Conservation (phyloP, 352 stramenopile genomes). For the Globisporangium abappressorium region DNA sequence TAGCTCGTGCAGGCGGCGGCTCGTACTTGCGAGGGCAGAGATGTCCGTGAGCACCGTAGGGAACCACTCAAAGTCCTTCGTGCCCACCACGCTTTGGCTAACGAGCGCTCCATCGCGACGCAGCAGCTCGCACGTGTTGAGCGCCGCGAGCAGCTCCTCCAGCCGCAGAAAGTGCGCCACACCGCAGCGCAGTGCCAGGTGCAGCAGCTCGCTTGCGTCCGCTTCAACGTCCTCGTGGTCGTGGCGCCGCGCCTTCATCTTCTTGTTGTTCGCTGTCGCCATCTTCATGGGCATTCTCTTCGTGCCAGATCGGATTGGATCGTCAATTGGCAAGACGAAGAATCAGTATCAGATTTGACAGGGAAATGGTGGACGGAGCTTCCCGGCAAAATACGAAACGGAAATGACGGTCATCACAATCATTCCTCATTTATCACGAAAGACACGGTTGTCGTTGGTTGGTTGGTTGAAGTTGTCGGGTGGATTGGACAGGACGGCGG, state of each 20-base stretch:
- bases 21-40: neutral
- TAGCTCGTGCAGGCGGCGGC: conserved; percentile 5
- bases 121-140: conserved; percentile 6
- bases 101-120: neutral
- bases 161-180: neutral
- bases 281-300: neutral
- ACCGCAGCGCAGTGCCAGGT: conserved; percentile 4
- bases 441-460: neutral
- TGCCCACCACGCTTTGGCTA: neutral
- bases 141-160: conserved; percentile 2
- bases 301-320: neutral
- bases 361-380: neutral
- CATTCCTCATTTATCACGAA: neutral
- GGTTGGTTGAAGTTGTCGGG: neutral
- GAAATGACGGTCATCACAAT: neutral
- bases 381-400: neutral
- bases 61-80: conserved; percentile 7
- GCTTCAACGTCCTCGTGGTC: too few relatives aligned
- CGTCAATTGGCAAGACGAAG: neutral
- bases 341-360: neutral
- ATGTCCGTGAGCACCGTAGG: conserved; percentile 9
- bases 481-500: neutral
- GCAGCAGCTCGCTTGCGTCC: neutral
- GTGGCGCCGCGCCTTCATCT: neutral
- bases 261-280: neutral